Conservation (phyloP, 1,139 yeast genomes). For the Waltiozyma sp. region DNA sequence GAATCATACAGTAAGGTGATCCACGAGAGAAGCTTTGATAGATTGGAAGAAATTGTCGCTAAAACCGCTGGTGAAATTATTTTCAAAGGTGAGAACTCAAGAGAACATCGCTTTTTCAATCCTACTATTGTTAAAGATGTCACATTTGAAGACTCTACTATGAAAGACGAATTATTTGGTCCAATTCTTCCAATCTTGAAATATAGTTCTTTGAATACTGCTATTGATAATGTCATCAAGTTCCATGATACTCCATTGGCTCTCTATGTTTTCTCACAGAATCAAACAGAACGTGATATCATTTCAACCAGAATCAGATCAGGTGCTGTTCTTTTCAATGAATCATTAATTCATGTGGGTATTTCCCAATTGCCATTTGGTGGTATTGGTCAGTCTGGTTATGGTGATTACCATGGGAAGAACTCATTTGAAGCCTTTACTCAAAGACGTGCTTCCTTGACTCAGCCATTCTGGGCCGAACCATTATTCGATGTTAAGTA, state of each 20-base stretch:
- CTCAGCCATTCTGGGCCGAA: conserved; percentile 63
- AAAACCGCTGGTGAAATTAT: conserved; percentile 43
- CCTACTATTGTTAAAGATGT: conserved; percentile 67
- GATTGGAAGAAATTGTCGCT: conserved; percentile 35
- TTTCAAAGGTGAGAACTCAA: conserved; percentile 44
- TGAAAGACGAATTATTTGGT: conserved; percentile 76
- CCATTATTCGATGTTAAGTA: conserved; percentile 47
- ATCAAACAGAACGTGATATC: conserved; percentile 37
- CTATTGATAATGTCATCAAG: conserved; percentile 35
- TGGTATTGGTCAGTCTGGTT: conserved; percentile 80
- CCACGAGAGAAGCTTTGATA: conserved; percentile 45
- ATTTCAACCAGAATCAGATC: conserved; percentile 52
- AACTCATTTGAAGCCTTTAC: conserved; percentile 65
- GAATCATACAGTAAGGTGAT: conserved; percentile 53
- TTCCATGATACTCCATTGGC: conserved; percentile 85
- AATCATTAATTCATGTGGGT: conserved; percentile 62
- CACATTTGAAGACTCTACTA: conserved; percentile 52
- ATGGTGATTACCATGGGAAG: conserved; percentile 72
- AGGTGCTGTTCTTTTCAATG: conserved; percentile 68
- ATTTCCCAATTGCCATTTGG: conserved; percentile 79
- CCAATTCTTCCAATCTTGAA: conserved; percentile 71
- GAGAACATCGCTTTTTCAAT: conserved; percentile 41
- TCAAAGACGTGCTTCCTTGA: conserved; percentile 61
- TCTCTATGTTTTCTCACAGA: conserved; percentile 57
- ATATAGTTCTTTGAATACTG: conserved; percentile 38